Base-by-base conservation (phyloP, 768 basidiomycete genomes). In the Boletus patriciae region DNA sequence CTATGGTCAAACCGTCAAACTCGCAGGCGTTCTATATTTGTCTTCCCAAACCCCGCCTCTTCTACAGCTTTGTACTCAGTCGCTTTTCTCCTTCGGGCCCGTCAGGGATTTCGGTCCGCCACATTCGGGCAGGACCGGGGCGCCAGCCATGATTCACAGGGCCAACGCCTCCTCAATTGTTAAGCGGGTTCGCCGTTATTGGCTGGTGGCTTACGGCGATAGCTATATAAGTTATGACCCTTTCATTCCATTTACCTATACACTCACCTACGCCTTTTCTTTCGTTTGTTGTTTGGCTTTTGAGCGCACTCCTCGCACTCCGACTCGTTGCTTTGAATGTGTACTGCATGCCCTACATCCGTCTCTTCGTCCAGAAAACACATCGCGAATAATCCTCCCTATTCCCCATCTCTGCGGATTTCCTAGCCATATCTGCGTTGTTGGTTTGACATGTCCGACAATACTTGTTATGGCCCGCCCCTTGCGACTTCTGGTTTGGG, bases 321-420 rank as follows among this genome's bases (percentile, higher is more conserved):
- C n/a, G n/a, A n/a, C n/a, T 18, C 6, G n/a, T 37, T 29, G 4
- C 43, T n/a, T 25, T 58, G 58, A 46, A 58, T 58, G 55, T 41
- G 4, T 19, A 9, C 12, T 29, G 27, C 41, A 1, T 16, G 15
- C 19, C 13, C 6, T 4, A 23, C 25, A n/a, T 19, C 19, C 4
- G 0, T 6, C 16, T 13, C 19, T 23, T 23, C 38, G 3, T 31
- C 16, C 6, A 38, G 1, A 34, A 62, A 38, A 34, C 7, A n/a
- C n/a, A n/a, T n/a, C n/a, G n/a, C n/a, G n/a, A 36, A 18, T 13
- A 13, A 27, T n/a, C 18, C 2, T 2, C 6, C 16, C 7, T 21
- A 19, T 5, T 36, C 13, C 21, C 40, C 3, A n/a, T n/a, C n/a
- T n/a, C n/a, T n/a, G n/a, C n/a, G 9, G 23, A 12, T 16, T 52